Conservation (phyloP, 2,329 filamentous ascomycete species). For the Fusarium sp. region DNA sequence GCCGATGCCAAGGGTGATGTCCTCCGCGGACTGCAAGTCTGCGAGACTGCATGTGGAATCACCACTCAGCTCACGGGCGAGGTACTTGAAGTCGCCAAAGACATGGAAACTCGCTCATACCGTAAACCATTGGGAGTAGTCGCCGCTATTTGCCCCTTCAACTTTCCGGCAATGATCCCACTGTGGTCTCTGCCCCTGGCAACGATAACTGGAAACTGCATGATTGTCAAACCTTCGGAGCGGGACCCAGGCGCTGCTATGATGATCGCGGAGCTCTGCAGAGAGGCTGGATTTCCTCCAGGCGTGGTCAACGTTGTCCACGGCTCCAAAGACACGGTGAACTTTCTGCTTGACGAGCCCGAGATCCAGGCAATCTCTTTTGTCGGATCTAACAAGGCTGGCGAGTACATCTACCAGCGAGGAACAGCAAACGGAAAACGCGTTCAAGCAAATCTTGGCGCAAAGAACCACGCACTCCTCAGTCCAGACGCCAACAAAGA, state of each 20-base stretch:
- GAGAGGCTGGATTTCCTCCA: constrained; percentile 79
- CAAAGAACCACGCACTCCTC: constrained; percentile 84
- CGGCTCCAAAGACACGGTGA: constrained; percentile 77
- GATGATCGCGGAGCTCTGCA: constrained; percentile 80
- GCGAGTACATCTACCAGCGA: constrained; percentile 80
- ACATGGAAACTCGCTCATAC: constrained; percentile 85
- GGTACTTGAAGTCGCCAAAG: constrained; percentile 81
- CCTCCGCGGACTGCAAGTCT: constrained; percentile 78
- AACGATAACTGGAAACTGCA: constrained; percentile 80
- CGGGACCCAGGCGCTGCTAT: constrained; percentile 81
- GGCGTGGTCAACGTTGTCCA: constrained; percentile 83
- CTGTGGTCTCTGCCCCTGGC: constrained; percentile 84
- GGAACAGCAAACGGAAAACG: constrained; percentile 83
- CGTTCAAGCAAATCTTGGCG: constrained; percentile 83
- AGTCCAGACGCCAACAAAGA: constrained; percentile 86
- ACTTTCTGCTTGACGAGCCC: constrained; percentile 83
- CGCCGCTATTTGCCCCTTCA: constrained; percentile 82
- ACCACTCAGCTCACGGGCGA: constrained; percentile 80
- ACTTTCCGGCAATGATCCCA: constrained; percentile 88
- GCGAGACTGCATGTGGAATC: constrained; percentile 78
- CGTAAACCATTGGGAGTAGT: constrained; percentile 79
- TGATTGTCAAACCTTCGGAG: constrained; percentile 83
- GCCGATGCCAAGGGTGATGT: constrained; percentile 80
- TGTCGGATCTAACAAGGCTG: constrained; percentile 82
- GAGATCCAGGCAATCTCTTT: constrained; percentile 84